phyloP scores from a whole-genome alignment of 1,284 basidiomycete genomes.

The Tetrapyrgos nigripes region DNA sequence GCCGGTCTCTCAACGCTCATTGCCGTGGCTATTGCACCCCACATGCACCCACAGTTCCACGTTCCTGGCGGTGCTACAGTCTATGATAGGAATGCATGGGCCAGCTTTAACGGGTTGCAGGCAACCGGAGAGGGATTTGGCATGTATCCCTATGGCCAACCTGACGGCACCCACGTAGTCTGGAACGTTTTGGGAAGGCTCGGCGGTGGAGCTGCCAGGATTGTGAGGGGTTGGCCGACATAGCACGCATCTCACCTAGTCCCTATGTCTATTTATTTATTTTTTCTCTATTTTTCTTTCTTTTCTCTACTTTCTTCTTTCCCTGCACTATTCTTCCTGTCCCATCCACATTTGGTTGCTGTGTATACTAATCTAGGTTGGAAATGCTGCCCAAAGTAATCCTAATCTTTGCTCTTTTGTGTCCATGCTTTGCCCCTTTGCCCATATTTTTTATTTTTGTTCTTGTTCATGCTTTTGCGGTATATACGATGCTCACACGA shows the following conservation, averaged over 20 bases:
- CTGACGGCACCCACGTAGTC: conserved; percentile 47
- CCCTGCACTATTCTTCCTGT: conserved; percentile 8
- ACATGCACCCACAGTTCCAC: conserved; percentile 58
- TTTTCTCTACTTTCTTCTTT: background rate
- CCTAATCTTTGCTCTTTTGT: background rate
- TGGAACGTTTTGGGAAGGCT: conserved; percentile 70
- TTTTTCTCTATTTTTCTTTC: background rate
- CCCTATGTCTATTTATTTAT: background rate
- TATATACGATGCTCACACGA: background rate
- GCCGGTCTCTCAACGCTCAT: conserved; percentile 64
- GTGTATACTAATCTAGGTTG: background rate
- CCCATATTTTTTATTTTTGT: background rate
- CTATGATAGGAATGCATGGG: conserved; percentile 81
- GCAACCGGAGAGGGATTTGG: conserved; percentile 70
- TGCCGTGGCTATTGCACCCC: conserved; percentile 60
- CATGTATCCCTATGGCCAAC: conserved; percentile 28
- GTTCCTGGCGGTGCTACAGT: conserved; percentile 73
- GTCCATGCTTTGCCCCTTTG: background rate
- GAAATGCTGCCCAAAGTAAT: background rate
- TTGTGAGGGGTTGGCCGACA: conserved; percentile 76
- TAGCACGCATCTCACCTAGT: conserved; percentile 29
- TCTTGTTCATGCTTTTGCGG: background rate
- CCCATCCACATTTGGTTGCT: background rate
- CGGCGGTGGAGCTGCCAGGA: conserved; percentile 72
- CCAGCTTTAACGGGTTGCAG: conserved; percentile 74